phyloP scores from a whole-genome alignment of 129 eudicot species.

The Dittrichia graveolens region DNA sequence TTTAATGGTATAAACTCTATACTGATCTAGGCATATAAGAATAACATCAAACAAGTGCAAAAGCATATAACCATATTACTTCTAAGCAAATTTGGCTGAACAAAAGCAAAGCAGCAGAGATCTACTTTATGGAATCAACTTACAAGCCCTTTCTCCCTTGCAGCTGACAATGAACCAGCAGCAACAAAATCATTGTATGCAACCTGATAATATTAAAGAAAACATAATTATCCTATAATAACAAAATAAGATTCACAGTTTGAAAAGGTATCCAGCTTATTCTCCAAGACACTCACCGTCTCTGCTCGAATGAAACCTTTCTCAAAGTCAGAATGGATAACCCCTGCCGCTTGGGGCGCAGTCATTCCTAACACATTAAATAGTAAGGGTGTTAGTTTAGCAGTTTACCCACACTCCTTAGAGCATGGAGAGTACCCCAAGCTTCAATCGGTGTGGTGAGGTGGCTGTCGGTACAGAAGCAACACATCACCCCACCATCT shows the following conservation, averaged over 20 bases:
- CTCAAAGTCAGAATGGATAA: constrained; percentile 97
- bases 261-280: constrained; percentile 10
- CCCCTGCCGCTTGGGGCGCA: constrained; percentile 99
- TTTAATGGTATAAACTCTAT: constrained; percentile 4
- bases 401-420: not conserved
- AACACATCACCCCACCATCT: no score
- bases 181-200: constrained; percentile 90
- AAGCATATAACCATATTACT: not conserved
- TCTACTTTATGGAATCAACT: constrained; percentile 37
- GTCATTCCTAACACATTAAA: constrained; percentile 78
- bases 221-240: not conserved
- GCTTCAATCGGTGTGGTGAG: no score
- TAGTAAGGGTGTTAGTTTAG: constrained; percentile 12
- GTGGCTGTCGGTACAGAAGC: no score
- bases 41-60: constrained; percentile 4
- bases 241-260: not conserved
- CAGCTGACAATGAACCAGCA: constrained; percentile 88
- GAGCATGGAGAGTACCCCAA: no score
- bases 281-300: constrained; percentile 55
- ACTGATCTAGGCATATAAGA: not conserved
- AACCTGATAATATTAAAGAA: constrained; percentile 50
- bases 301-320: constrained; percentile 98
- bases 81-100: not conserved
- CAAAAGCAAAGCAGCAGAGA: not conserved
- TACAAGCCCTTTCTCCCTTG: constrained; percentile 97